Evolutionary conservation across 2,329 filamentous ascomycete species (phyloP), one percentile per base, ranked within the genome.

Genomic region (Coniochaeta sp.): DNA sequence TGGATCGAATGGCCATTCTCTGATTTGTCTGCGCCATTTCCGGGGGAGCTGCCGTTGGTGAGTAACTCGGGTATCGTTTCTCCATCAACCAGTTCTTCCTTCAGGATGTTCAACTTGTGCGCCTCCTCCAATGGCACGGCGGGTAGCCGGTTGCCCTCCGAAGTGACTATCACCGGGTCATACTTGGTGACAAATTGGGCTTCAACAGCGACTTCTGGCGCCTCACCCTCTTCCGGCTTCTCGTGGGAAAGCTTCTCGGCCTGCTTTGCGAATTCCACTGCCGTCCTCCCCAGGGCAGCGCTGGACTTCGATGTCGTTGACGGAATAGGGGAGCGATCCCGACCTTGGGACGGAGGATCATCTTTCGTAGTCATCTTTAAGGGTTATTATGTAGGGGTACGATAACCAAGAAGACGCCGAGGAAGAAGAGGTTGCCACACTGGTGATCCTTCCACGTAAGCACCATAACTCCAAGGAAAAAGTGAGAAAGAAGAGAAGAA

Each of bases 101-200:
- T 81, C 38, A 88, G 64, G 5, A 72, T 61, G 62, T 91, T 91
- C 52, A 91, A 73, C 62, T 83, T 86, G 55, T 81, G 74, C 1
- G 87, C 86, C 68, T 91, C 87, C 28, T 79, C 72, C 4, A 89
- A 63, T 1, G 87, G 86, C 1, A 91, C 82, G 1, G 79, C 78
- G 0, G 87, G 87, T 6, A 91, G 65, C 33, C 86, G 73, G 46
- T 78, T 76, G 27, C 86, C 86, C 62, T 86, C 79, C 13, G 78
- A 76, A 1, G 86, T 89, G 50, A 84, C 71, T 45, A 91, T 80
- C 14, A 91, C 81, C 0, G 86, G 81, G 63, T 91, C 87, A 48
- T 85, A 81, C 0, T 85, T 78, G 0, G 87, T 91, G 28, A 85
- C 70, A 55, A 78, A 82, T n/a, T 68, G 76, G 27, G 86, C 85